Evolutionary conservation across 225 moss, liverwort and hornwort genomes (phyloP), one percentile per base, ranked within the genome.

Genomic region (Polytrichum formosum): DNA sequence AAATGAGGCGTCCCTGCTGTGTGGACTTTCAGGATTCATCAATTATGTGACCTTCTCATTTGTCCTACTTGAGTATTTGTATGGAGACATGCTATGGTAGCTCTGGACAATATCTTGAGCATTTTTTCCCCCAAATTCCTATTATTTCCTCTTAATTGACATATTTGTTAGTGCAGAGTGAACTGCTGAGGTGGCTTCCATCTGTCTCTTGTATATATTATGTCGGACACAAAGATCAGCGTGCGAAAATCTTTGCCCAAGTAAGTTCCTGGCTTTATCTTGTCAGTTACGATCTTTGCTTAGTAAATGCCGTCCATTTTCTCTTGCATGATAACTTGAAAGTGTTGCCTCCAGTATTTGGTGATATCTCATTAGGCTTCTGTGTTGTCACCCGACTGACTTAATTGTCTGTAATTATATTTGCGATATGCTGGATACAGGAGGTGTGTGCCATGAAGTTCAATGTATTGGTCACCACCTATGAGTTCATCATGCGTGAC

Each of bases 401-500:
- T 26, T 25, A 22, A 26, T 23, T 28, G 23, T 26, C 18, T 8
- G 28, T 16, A 53, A 60, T 46, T 18, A 64, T 5, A 1, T 17
- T 18, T 4, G 20, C 23, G 21, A 26, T 21, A 65, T 65, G 67
- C 9, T 67, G 23, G 1, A 63, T 78, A 65, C 91, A 98, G 98
- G 94, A 98, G 5, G 98, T 94, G 55, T 87, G 82, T 37, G 92
- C 98, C 9, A 91, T 98, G 98, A 98, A 98, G 67, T 98, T 94
- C 30, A 98, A 98, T 78, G 92, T 98, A 55, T 72, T 98, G 80
- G 94, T 98, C 31, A 98, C 98, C 65, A 98, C 98, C 4, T 98
- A 98, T 62, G 94, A 98, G 75, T 98, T 92, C 56, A 98, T 98
- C 55, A 98, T 98, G 98, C 98, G 98, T 28, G 94, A 98, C 77